Evolutionary conservation across 257 asterid species (phyloP), one percentile per base, ranked within the genome.

Genomic region (Fraxinus pennsylvanica): DNA sequence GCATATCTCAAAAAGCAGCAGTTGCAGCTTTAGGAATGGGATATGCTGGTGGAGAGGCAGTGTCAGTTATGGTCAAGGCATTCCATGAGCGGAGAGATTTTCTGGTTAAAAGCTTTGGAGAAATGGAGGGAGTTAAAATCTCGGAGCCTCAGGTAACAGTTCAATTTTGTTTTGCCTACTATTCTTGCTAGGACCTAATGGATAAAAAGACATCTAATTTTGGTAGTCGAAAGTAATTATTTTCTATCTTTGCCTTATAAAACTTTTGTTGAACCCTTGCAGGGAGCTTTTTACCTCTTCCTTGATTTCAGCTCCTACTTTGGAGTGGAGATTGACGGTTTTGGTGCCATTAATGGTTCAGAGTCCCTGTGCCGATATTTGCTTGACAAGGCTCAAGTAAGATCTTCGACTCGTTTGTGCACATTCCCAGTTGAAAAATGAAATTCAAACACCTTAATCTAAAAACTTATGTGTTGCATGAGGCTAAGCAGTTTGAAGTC

Each of bases 211-310:
- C 41, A 10, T 71, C 7, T 3, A 72, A 21, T 13, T 43, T 54
- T 52, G 47, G 77, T 73, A 29, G 47, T 73, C 0, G 3, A 73
- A 15, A 0, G 30, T 71, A 9, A 17, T 35, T 38, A 1, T 38
- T 38, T 38, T 69, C 29, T 6, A 3, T 5, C 21, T 13, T 74
- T 1, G 50, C 9, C 41, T 76, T 54, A 45, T 21, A 29, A 47
- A 47, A 30, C 65, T 77, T 67, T 72, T 67, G 54, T 25, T 73
- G 80, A 27, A 77, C 22, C 66, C 73, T 85, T 85, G 86, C 85
- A 94, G 98, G 98, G 98, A 72, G 98, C 98, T 19, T 94, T 94
- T 84, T 95, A 95, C 88, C 92, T 95, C 52, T 95, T 95, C 83
- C 92, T 93, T 43, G 98, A 95, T 78, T 91, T 93, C 78, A 95